phyloP scores from a whole-genome alignment of 805 yeast species.

The Torulaspora gathmanii region DNA sequence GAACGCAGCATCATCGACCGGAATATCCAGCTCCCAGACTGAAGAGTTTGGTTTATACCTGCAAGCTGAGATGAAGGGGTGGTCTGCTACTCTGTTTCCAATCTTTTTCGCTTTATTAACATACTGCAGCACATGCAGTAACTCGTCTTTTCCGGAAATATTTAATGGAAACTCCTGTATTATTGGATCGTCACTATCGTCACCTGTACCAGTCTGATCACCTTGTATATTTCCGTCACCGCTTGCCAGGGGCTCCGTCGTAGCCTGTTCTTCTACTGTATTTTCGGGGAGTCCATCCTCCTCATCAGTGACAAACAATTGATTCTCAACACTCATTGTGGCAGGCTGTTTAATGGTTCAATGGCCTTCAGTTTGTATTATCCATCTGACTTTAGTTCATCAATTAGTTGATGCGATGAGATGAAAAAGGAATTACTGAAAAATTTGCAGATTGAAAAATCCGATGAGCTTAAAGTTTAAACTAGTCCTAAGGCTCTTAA shows the following conservation, averaged over 20 bases:
- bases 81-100: constrained; percentile 28
- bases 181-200: constrained; percentile 54
- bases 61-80: constrained; percentile 41
- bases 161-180: constrained; percentile 57
- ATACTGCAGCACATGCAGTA: constrained; percentile 51
- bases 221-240: not conserved
- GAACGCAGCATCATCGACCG: constrained; percentile 62
- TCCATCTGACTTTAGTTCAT: not conserved
- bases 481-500: not conserved
- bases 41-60: constrained; percentile 59
- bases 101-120: constrained; percentile 39
- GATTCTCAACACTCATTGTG: constrained; percentile 16
- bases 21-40: constrained; percentile 69
- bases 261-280: not conserved
- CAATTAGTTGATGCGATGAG: constrained; percentile 3
- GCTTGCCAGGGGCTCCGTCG: not conserved
- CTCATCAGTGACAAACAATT: constrained; percentile 38
- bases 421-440: constrained; percentile 9
- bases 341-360: not conserved
- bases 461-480: constrained; percentile 23
- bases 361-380: not conserved
- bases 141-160: constrained; percentile 34
- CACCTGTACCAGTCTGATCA: not conserved
- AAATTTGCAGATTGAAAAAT: constrained; percentile 12
- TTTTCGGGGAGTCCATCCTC: constrained; percentile 28